A percentile compares a stretch with the other conserved stretches of the same genome.
Evolutionary conservation across 306 rosid species (phyloP).

Genomic region (Fragaria iinumae): DNA sequence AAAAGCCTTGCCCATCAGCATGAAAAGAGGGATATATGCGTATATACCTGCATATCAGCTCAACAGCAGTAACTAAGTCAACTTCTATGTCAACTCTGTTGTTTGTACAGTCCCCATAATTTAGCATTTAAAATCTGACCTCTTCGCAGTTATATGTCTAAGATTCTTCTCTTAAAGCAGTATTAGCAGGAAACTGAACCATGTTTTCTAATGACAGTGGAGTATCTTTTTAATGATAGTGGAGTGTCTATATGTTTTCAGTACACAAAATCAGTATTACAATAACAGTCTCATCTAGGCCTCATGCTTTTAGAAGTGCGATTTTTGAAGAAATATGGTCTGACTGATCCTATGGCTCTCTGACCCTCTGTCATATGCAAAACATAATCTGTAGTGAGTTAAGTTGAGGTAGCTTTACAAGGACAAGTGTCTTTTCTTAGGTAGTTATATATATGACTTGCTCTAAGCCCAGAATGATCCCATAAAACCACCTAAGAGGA

Average conservation of each 20-base stretch:
- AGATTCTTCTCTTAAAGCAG: not conserved
- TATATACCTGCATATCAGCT: not conserved
- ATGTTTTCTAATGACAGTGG: not conserved
- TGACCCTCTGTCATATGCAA: not conserved
- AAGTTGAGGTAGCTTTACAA: not conserved
- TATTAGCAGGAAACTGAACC: not conserved
- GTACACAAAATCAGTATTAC: not conserved
- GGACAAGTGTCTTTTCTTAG: not conserved
- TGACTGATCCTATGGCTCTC: not conserved
- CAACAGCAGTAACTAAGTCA: not conserved
- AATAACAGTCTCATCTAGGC: not conserved
- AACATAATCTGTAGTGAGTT: not conserved
- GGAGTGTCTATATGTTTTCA: not conserved
- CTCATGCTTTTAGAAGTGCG: not conserved
- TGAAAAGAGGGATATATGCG: not conserved
- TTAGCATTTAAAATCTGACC: not conserved
- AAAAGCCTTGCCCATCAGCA: not conserved
- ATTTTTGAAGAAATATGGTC: not conserved
- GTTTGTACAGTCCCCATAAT: not conserved
- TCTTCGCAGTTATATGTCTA: not conserved
- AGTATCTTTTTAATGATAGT: not conserved
- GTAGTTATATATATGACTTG: not conserved
- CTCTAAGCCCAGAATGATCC: not conserved
- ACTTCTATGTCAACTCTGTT: not conserved
- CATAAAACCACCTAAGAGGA: not conserved